A percentile compares a stretch with the other conserved stretches of the same genome.
Conservation (phyloP, 2,329 filamentous ascomycete species). For the Talaromyces sp. region DNA sequence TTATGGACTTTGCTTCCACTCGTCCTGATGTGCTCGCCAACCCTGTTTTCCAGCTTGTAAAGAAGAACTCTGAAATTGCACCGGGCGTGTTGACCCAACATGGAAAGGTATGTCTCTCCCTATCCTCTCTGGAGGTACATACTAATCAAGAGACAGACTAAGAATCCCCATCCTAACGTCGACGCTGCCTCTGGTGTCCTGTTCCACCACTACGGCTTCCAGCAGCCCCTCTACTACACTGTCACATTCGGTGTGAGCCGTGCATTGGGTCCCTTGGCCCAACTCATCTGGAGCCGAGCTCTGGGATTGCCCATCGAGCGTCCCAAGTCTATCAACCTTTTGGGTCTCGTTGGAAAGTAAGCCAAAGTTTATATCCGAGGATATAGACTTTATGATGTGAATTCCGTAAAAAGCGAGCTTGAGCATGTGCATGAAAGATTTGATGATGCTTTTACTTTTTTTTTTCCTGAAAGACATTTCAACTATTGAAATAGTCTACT, state of each 20-base stretch:
- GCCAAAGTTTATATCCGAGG: neutral
- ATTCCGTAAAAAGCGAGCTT: neutral
- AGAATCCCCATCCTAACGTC: constrained; percentile 97
- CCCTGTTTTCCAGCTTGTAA: constrained; percentile 90
- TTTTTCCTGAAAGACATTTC: neutral
- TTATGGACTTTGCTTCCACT: constrained; percentile 90
- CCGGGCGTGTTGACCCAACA: constrained; percentile 89
- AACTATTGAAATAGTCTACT: neutral
- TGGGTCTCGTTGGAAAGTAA: constrained; percentile 69
- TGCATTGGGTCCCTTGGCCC: constrained; percentile 81
- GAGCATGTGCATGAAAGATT: constrained; percentile 4
- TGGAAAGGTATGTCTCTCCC: constrained; percentile 64
- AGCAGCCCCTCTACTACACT: constrained; percentile 92
- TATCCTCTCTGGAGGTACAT: neutral
- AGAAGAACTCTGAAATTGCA: constrained; percentile 88
- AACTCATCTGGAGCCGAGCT: constrained; percentile 94
- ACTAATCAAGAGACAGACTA: constrained; percentile 57
- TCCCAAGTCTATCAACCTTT: constrained; percentile 94
- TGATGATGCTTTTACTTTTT: neutral
- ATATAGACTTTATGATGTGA: neutral
- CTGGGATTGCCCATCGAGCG: constrained; percentile 93
- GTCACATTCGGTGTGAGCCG: constrained; percentile 67
- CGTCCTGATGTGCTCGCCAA: constrained; percentile 82
- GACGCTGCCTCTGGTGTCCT: constrained; percentile 90
- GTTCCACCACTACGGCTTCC: constrained; percentile 98